Conservation (phyloP, 495 filamentous ascomycete species). For the Lichina pygmaea region DNA sequence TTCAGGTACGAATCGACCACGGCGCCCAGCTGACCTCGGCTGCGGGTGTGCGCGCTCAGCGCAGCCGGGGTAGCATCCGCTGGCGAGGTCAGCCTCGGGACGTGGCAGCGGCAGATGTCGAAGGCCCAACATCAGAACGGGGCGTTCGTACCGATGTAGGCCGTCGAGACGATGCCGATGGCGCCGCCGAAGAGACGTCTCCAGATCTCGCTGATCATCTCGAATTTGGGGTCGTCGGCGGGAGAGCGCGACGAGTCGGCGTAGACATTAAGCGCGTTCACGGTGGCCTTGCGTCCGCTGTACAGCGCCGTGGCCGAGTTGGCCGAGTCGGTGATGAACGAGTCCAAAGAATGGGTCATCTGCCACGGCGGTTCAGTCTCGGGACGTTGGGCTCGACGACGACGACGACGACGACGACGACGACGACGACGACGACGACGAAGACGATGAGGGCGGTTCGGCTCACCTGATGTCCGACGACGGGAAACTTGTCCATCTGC, state of each 20-base stretch:
- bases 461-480: slow-evolving; percentile 29
- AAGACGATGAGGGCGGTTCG: no score
- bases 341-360: slow-evolving; percentile 40
- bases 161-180: slow-evolving; percentile 10
- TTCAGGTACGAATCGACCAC: slow-evolving; percentile 25
- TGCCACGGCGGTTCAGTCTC: neutral
- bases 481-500: slow-evolving; percentile 43
- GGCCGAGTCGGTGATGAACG: slow-evolving; percentile 52
- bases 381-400: neutral
- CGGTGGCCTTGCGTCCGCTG: slow-evolving; percentile 44
- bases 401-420: no score
- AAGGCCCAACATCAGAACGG: no score
- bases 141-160: no score
- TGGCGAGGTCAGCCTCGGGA: slow-evolving; percentile 18
- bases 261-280: slow-evolving; percentile 49
- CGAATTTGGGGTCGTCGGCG: slow-evolving; percentile 53
- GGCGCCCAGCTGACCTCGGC: slow-evolving; percentile 30
- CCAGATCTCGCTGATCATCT: slow-evolving; percentile 49
- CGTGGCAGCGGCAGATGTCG: no score
- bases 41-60: slow-evolving; percentile 34
- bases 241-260: slow-evolving; percentile 33
- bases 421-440: no score
- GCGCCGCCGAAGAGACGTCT: slow-evolving; percentile 27
- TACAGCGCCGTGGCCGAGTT: slow-evolving; percentile 53
- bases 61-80: slow-evolving; percentile 50